Percentiles rank a stretch among this genome's conserved stretches.
Conservation (phyloP, 768 basidiomycete genomes). For the Agaricus sinodeliciosus region DNA sequence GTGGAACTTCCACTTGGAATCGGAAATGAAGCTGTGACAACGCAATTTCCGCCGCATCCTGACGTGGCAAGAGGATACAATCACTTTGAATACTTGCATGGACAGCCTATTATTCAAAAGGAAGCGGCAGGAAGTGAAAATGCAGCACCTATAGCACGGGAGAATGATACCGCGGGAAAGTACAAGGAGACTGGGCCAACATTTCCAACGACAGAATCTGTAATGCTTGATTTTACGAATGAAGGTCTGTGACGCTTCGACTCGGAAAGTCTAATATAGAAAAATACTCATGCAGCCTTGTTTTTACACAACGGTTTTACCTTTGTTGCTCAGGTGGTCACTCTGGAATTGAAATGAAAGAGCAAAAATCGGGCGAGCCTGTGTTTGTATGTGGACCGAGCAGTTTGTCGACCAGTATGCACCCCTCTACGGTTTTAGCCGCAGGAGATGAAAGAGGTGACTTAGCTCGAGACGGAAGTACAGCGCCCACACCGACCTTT, state of each 20-base stretch:
- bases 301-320: not conserved
- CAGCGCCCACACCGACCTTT: not conserved
- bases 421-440: constrained; percentile 12
- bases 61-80: not conserved
- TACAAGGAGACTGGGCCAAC: constrained; percentile 6
- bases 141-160: not conserved
- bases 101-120: not conserved
- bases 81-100: constrained; percentile 4
- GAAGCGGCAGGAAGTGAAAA: not conserved
- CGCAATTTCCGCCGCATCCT: constrained; percentile 11
- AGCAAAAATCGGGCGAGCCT: constrained; percentile 25
- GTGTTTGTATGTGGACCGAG: constrained; percentile 34
- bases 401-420: constrained; percentile 33
- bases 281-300: not conserved
- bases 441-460: constrained; percentile 2
- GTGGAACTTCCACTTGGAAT: constrained; percentile 77
- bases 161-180: not conserved
- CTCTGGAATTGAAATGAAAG: constrained; percentile 47
- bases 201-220: constrained; percentile 31
- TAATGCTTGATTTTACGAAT: constrained; percentile 64
- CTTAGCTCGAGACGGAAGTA: constrained; percentile 1
- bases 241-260: constrained; percentile 16
- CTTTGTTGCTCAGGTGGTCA: constrained; percentile 36
- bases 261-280: not conserved
- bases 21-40: constrained; percentile 42